Base-by-base conservation (phyloP, 1,284 basidiomycete species). In the Porodaedalea pini region DNA sequence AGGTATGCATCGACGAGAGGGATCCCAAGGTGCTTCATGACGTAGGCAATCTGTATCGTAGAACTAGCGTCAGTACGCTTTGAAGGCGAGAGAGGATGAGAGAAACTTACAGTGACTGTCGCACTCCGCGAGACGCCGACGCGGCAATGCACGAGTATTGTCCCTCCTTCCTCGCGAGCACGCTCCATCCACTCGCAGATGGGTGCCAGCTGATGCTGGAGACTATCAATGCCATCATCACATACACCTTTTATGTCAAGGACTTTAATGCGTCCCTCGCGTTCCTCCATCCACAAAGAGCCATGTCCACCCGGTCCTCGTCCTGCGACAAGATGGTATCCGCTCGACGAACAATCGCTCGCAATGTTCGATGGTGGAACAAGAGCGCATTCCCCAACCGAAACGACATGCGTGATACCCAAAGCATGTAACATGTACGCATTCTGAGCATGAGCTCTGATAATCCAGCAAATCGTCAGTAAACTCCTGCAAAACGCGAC, bases 401-500 rank as follows among this genome's bases (percentile, higher is more conserved):
- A 95, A 32, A 99, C 95, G 62, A 99, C 94, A 68, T 98, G 95
- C 1, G 94, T 96, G 67, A 99, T 97, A 43, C 93, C 93, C n/a
- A 99, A 81, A 2, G 92, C 89, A 64, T 93, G 89, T 3, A 98
- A 84, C 94, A 99, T 97, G 66, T 91, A 89, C 43, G 88, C 94
- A 69, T 99, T 99, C 45, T 88, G 81, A 0, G 96, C 96, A 64
- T 98, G 96, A 67, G 92, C 92, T 66, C 90, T 92, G 27, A 54
- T 59, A 53, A 51, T 56, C 17, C 55, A 40, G 47, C 41, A 39
- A 54, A 37, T 36, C 25, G 10, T 25, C 3, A 31, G 25, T 21
- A 51, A 45, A 44, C 19, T 10, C n/a, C 19, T 13, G 21, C 54
- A 25, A 43, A 56, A 56, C n/a, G n/a, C n/a, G n/a, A n/a, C n/a